These are phyloP conservation scores for Aspergillus egyptiacus DNA, from an alignment of 495 filamentous ascomycete species.

Conservation along the genomic window DNA sequence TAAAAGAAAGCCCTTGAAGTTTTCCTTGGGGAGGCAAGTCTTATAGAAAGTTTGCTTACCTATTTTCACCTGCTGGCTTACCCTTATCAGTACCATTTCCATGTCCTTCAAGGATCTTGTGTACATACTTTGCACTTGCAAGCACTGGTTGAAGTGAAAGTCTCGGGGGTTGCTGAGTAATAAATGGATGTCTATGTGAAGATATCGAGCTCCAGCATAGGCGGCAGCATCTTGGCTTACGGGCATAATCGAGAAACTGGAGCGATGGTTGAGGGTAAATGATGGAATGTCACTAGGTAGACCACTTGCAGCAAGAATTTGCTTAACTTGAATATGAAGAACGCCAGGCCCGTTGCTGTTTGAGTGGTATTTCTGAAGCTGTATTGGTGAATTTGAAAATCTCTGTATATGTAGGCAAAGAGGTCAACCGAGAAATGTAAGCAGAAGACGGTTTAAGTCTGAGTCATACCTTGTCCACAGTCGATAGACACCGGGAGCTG, in stretches of 20 bases:
- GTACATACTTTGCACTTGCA: slow-evolving; percentile 51
- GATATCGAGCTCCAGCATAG: slow-evolving; percentile 32
- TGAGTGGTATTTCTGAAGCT: slow-evolving; percentile 24
- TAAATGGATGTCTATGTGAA: slow-evolving; percentile 47
- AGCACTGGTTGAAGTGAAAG: slow-evolving; percentile 55
- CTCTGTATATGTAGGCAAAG: slow-evolving; percentile 21
- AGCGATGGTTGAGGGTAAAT: slow-evolving; percentile 16
- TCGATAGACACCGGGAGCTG: slow-evolving; percentile 37
- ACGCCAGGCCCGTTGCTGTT: slow-evolving; percentile 23
- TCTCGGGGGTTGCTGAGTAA: slow-evolving; percentile 44
- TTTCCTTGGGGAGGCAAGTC: slow-evolving; percentile 6
- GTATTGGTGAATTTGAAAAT: slow-evolving; percentile 36
- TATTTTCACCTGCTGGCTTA: slow-evolving; percentile 3
- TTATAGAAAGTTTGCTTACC: slow-evolving; percentile 10
- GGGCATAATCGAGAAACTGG: slow-evolving; percentile 18
- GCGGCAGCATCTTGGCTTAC: slow-evolving; percentile 22
- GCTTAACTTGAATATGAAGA: slow-evolving; percentile 27
- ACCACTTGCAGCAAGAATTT: slow-evolving; percentile 13
- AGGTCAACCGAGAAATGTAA: too few species aligned
- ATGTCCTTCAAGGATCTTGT: slow-evolving; percentile 37
- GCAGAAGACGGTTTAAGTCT: background rate
- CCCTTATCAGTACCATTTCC: slow-evolving; percentile 29
- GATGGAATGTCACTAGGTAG: slow-evolving; percentile 11
- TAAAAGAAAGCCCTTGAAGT: slow-evolving; percentile 10
- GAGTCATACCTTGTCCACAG: slow-evolving; percentile 26